These are phyloP conservation scores for Codiaeum variegatum DNA, from an alignment of 441 rosid species.

Conservation along the genomic window DNA sequence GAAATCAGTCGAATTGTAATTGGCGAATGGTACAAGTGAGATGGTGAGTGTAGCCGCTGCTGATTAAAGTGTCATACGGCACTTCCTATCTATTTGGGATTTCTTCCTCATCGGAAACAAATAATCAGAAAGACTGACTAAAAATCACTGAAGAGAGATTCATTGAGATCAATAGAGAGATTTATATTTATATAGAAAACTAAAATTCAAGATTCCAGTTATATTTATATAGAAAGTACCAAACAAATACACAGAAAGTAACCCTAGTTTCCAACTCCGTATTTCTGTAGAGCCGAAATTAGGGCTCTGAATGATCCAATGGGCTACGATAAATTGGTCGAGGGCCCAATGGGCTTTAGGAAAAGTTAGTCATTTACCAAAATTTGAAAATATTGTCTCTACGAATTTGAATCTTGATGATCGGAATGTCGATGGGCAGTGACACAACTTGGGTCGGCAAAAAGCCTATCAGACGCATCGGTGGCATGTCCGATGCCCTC, in stretches of 20 bases:
- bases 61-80: slow-evolving; percentile 69
- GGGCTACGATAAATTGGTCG: no score
- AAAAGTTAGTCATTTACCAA: no score
- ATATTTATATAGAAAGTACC: no score
- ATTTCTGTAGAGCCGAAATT: no score
- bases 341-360: no score
- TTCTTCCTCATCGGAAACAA: slow-evolving; percentile 50
- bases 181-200: neutral
- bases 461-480: slow-evolving; percentile 83
- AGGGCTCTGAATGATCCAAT: no score
- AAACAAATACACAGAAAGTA: no score
- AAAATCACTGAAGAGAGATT: neutral
- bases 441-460: slow-evolving; percentile 92
- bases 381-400: neutral
- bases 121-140: no score
- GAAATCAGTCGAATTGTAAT: neutral
- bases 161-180: no score
- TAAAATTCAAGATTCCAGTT: no score
- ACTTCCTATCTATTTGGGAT: slow-evolving; percentile 69
- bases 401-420: neutral
- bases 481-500: slow-evolving; percentile 96
- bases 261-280: neutral
- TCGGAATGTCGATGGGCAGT: slow-evolving; percentile 64
- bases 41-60: slow-evolving; percentile 26
- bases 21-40: slow-evolving; percentile 29